Evolutionary conservation across 192 early-diverging fungal genomes (phyloP).

Genomic region (Coemansia sp.): DNA sequence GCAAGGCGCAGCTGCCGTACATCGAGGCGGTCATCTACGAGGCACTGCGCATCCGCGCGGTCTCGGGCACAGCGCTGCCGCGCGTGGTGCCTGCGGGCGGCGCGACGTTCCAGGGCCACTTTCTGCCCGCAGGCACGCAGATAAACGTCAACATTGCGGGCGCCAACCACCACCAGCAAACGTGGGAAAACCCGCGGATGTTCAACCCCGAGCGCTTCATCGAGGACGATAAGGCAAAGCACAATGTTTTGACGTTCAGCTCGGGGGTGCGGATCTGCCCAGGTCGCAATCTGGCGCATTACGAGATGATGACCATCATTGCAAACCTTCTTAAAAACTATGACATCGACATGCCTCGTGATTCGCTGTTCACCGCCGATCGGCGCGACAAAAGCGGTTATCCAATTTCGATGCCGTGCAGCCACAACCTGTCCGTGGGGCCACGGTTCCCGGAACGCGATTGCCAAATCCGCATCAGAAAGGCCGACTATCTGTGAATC

Average conservation of each 20-base stretch:
- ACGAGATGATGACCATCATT: conserved; percentile 39
- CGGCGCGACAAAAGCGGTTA: conserved; percentile 11
- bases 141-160: conserved; percentile 21
- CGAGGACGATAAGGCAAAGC: conserved; percentile 14
- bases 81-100: conserved; percentile 37
- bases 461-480: conserved; percentile 20
- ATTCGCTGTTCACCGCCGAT: conserved; percentile 15
- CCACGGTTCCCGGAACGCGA: conserved; percentile 34
- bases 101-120: conserved; percentile 29
- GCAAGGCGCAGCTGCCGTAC: conserved; percentile 32
- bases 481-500: not conserved
- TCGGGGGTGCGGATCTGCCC: conserved; percentile 36
- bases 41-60: conserved; percentile 29
- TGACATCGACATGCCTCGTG: conserved; percentile 17
- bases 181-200: conserved; percentile 20
- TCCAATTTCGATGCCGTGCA: conserved; percentile 2
- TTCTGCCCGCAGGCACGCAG: conserved; percentile 28
- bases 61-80: conserved; percentile 11
- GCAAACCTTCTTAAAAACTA: conserved; percentile 42
- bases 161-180: conserved; percentile 19
- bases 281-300: conserved; percentile 34
- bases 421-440: conserved; percentile 13
- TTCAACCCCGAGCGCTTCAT: conserved; percentile 50
- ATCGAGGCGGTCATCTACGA: conserved; percentile 49
- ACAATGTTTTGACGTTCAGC: conserved; percentile 33